Evolutionary conservation across 305 asterid genomes (phyloP).

Genomic region (Rubia peregrina): DNA sequence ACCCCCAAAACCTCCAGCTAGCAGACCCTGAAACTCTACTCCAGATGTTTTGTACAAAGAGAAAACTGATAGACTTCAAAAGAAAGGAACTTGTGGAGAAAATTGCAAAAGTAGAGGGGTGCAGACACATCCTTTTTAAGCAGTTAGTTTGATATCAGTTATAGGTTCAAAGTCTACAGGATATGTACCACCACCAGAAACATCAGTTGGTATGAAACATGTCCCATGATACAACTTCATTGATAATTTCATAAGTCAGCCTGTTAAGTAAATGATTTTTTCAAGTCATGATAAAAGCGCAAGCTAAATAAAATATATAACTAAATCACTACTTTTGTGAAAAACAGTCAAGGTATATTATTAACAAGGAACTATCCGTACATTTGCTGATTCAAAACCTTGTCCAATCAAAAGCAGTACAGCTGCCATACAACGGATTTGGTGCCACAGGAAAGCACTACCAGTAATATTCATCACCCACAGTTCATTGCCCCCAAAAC

Average conservation of each 20-base stretch:
- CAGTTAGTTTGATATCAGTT: not conserved
- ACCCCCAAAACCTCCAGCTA: too few species aligned
- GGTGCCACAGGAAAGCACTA: conserved; percentile 99
- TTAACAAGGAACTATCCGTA: conserved; percentile 28
- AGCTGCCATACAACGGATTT: conserved; percentile 95
- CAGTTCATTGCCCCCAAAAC: conserved; percentile 62
- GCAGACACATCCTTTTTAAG: not conserved
- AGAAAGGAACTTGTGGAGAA: not conserved
- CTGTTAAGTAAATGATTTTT: not conserved
- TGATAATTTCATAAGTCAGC: not conserved
- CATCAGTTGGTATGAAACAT: not conserved
- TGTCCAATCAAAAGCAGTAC: conserved; percentile 88
- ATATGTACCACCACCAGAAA: not conserved
- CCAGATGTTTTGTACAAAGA: not conserved
- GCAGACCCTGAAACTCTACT: not conserved
- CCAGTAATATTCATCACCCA: conserved; percentile 80
- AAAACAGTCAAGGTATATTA: conserved; percentile 9
- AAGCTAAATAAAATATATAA: conserved; percentile 1
- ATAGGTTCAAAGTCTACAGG: not conserved
- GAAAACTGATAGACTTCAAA: not conserved
- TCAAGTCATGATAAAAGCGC: not conserved
- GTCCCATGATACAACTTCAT: not conserved
- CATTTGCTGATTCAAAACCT: conserved; percentile 85
- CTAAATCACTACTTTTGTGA: not conserved
- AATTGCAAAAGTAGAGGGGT: not conserved